A percentile compares a stretch with the other conserved stretches of the same genome.
Evolutionary conservation across 2,329 filamentous ascomycete species (phyloP).

Genomic region (Neofusicoccum parvum): DNA sequence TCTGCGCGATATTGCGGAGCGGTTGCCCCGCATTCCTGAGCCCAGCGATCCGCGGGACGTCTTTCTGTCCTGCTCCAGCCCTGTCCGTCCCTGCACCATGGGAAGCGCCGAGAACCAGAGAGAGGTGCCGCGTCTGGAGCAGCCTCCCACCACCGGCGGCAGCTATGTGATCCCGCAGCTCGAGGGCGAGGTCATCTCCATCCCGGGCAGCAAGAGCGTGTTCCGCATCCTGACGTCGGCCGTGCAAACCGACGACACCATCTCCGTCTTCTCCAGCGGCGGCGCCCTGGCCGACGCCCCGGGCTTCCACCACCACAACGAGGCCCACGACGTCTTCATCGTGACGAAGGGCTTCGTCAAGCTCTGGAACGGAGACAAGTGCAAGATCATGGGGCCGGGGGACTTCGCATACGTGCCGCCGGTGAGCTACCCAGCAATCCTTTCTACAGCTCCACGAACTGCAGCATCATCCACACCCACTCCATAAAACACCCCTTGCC

Average conservation of each 20-base stretch:
- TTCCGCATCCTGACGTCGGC: conserved; percentile 54
- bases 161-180: conserved; percentile 53
- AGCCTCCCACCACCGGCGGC: conserved; percentile 42
- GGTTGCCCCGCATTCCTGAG: too few relatives aligned
- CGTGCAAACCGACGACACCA: conserved; percentile 52
- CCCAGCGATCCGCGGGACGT: too few relatives aligned
- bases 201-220: conserved; percentile 54
- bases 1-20: too few relatives aligned
- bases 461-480: too few relatives aligned
- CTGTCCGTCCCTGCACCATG: neutral
- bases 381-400: conserved; percentile 55
- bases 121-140: neutral
- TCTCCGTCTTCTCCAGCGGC: conserved; percentile 53
- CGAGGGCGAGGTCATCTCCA: conserved; percentile 52
- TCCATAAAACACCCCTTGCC: too few relatives aligned
- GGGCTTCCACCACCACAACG: conserved; percentile 57
- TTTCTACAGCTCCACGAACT: too few relatives aligned
- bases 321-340: conserved; percentile 58
- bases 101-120: neutral
- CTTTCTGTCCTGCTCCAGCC: neutral
- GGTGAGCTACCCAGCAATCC: conserved; percentile 36
- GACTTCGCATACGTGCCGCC: conserved; percentile 63
- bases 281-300: conserved; percentile 47
- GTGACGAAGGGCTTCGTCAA: conserved; percentile 58
- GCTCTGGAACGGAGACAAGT: conserved; percentile 61